Evolutionary conservation across 2,329 filamentous ascomycete species (phyloP), one percentile per base, ranked within the genome.

Genomic region (Bipolaris cookei): DNA sequence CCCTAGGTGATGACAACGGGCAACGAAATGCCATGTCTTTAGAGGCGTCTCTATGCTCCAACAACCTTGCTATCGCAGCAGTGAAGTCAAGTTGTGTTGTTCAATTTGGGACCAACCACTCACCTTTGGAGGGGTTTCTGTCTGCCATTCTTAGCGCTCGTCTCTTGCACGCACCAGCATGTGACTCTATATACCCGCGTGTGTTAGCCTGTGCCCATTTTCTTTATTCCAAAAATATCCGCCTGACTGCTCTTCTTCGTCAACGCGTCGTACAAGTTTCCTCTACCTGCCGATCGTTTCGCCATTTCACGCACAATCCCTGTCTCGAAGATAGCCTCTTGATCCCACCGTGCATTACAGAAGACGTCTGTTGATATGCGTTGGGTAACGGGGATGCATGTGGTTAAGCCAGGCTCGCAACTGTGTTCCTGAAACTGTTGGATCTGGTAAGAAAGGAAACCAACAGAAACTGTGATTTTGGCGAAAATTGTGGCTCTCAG

Each of bases 1-100:
- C 48, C 48, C 32, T 25, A 48, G 21, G 45, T 37, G 32, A 48
- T 48, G 45, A 43, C 41, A 37, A 30, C 4, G 14, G 28, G 48
- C 41, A 16, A 51, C 28, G 18, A 43, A 34, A 35, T 39, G 39
- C 48, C n/a, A 16, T 43, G 39, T 43, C 18, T 35, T 35, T 8
- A 18, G 21, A 25, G 8, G 41, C 32, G 21, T n/a, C 30, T n/a
- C 38, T 23, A 25, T 21, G 16, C 20, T 14, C 30, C 16, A 23
- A 25, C 18, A 51, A 13, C 23, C n/a, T 43, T 34, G 20, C 18
- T 23, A 25, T 16, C 43, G 48, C 32, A 20, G 20, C 25, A 20
- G 39, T 51, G 48, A 35, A 51, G 20, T 30, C 20, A 35, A 20
- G 39, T 25, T 20, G 6, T 35, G 14, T 30, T 43, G 23, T 42